Base-by-base conservation (phyloP, 768 basidiomycete species). In the Tubosaeta sp. region DNA sequence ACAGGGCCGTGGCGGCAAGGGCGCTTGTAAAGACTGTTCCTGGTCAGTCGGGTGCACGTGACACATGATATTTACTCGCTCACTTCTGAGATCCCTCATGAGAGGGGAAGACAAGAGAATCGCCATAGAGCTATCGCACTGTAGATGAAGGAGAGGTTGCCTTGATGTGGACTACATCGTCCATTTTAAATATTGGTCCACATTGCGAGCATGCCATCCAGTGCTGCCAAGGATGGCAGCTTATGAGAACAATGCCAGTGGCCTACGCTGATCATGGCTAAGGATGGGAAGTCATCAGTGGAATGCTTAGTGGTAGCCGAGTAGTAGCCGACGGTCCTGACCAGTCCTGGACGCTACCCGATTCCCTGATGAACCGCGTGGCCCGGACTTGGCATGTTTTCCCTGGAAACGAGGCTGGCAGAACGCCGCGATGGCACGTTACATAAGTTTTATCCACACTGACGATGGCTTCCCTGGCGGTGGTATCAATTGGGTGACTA, bases 401-500 rank as follows among this genome's bases (percentile, higher is more conserved):
- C 16, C 8, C 19, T 7, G 32, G 34, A n/a, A 27, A 44, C 13
- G 19, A 29, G 11, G 27, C n/a, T 39, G 16, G 46, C 31, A 34
- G 24, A 41, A 22, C 29, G 21, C 25, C 27, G 27, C 27, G 27
- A 12, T 34, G 21, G 40, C 25, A 11, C 18, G 1, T 57, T 58
- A 43, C 47, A 18, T 46, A 45, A 40, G 34, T 25, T 7, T 22
- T 25, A 13, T 11, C 19, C 36, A 38, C 36, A 4, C 9, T n/a
- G n/a, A n/a, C 9, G 16, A 29, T 18, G 25, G 24, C 10, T 14
- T 38, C 18, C 24, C 18, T 35, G 34, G 34, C 39, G 45, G 31
- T 49, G 6, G 43, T 25, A 38, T 52, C 25, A n/a, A n/a, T 52
- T 55, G 34, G 24, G 44, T 48, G 48, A 35, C 56, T 64, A 64